These are phyloP conservation scores for Rhizophagus clarus DNA, from an alignment of 192 early-diverging fungal genomes.

Conservation along the genomic window DNA sequence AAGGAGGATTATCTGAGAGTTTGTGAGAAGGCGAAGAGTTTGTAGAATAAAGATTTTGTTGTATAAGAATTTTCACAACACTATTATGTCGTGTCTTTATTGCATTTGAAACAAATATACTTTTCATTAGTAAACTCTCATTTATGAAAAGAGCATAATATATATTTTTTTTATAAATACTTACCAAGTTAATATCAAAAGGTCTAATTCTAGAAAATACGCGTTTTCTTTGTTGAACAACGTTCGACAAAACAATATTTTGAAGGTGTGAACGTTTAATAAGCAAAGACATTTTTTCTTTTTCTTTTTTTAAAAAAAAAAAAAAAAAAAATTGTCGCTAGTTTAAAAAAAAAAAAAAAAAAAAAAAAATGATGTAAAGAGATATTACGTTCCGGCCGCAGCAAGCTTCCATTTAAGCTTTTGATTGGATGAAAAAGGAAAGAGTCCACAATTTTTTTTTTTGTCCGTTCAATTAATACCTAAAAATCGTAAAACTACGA, in stretches of 20 bases:
- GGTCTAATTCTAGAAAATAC: not conserved
- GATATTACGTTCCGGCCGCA: no score
- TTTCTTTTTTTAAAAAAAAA: no score
- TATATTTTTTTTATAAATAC: not conserved
- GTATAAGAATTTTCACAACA: not conserved
- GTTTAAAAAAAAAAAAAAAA: no score
- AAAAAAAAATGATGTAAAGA: no score
- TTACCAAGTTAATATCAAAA: not conserved
- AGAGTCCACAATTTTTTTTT: no score
- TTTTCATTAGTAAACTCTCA: not conserved
- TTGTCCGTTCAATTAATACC: no score
- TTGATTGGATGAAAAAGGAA: no score
- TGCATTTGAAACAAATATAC: not conserved
- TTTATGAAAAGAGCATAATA: not conserved
- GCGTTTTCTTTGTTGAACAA: not conserved
- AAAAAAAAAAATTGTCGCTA: no score
- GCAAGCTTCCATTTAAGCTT: no score
- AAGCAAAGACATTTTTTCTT: not conserved
- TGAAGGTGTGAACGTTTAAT: not conserved
- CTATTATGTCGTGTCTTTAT: not conserved
- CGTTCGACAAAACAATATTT: not conserved
- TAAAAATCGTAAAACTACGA: no score
- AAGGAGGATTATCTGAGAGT: not conserved
- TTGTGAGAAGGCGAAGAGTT: not conserved
- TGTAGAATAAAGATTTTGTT: not conserved